Conservation (phyloP, 305 asterid genomes). For the Fraxinus greggii region DNA sequence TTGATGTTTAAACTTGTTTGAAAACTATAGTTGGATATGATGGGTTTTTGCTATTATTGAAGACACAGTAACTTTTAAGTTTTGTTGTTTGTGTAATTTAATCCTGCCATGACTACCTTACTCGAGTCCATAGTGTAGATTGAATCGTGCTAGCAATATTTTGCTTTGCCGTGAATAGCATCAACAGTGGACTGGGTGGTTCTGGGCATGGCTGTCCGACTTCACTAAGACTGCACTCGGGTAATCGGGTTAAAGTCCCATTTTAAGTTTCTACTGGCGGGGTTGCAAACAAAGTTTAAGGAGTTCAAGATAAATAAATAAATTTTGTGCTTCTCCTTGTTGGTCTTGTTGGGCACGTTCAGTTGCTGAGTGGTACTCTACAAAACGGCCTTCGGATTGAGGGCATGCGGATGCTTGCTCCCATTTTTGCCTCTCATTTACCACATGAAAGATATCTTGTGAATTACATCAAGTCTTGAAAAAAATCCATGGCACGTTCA, state of each 20-base stretch:
- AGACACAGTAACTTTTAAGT: neutral
- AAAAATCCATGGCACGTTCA: too few species aligned
- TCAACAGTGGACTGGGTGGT: neutral
- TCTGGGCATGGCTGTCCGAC: neutral
- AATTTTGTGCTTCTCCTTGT: neutral
- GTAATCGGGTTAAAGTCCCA: neutral
- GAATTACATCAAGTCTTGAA: too few species aligned
- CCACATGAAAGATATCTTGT: too few species aligned
- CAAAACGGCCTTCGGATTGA: too few species aligned
- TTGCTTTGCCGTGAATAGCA: neutral
- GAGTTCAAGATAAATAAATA: neutral
- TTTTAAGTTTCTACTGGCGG: neutral
- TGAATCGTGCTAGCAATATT: neutral
- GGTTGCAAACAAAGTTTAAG: neutral
- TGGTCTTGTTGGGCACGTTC: neutral
- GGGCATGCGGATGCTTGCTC: too few species aligned
- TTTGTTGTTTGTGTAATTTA: neutral
- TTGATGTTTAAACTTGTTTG: slow-evolving; percentile 29
- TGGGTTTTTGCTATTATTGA: slow-evolving; percentile 20
- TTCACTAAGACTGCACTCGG: neutral
- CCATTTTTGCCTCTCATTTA: too few species aligned
- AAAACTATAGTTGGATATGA: slow-evolving; percentile 20
- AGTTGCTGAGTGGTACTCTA: neutral
- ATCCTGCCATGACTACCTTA: neutral
- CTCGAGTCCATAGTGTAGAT: neutral